Base-by-base conservation (phyloP, 805 yeast species). In the Danielia reshetovae region DNA sequence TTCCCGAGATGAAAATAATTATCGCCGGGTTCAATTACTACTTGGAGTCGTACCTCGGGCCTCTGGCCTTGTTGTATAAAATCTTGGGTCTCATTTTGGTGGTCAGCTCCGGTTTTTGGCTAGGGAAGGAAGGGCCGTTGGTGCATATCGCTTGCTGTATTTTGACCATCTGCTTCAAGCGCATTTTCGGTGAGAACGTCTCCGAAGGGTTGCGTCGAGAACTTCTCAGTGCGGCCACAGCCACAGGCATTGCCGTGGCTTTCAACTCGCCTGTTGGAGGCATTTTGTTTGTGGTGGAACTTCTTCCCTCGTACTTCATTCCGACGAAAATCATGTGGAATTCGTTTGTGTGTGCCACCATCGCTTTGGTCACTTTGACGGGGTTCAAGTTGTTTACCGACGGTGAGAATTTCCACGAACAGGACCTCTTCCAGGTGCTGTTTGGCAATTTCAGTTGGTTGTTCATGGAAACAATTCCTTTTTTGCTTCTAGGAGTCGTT, bases 191-290 rank as follows among this genome's bases (percentile, higher is more conserved):
- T n/a, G 29, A 43, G 8, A 18, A 30, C 6, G 49, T 50, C 1
- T 75, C 74, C 41, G 86, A 80, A 49, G 86, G 85, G 0, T 57
- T 69, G 7, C 65, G 72, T 38, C 69, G 95, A 38, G 90, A 84
- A 42, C 50, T 86, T 7, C 53, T 81, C 11, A 68, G 81, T 13
- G 88, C 94, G 1, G 85, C 89, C 0, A 74, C 85, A 1, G 89
- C 94, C 1, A 80, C 89, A 1, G 96, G 95, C 4, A 81, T 86
- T 16, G 77, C 89, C 0, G 85, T 83, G 10, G 94, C 95, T 0
- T 85, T 86, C 58, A 83, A 82, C 40, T 79, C 95, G 0, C 95
- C 96, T 3, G 79, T 87, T 36, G 95, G 94, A 6, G 96, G 95
- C 1, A 93, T 87, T 1, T 55, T 86, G 21, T 87, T 85, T 55